Base-by-base conservation (phyloP, 768 basidiomycete species). In the Russula olivacea region DNA sequence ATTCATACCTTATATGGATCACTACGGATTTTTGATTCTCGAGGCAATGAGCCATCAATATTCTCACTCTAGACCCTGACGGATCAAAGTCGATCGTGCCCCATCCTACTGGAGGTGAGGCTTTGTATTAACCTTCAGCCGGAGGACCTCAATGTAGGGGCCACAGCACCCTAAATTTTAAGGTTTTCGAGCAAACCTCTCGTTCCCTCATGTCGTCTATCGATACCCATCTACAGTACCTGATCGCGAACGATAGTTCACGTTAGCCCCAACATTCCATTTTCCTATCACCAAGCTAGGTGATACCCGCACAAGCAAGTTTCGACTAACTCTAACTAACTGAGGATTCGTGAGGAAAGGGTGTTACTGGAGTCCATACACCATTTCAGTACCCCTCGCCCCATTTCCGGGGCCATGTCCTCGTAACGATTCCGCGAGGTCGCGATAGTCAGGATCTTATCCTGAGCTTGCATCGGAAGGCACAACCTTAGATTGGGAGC, bases 71-170 rank as follows among this genome's bases (percentile, higher is more conserved):
- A 55, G 49, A 36, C 48, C 41, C 21, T 21, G 36, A 25, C 55
- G 30, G 34, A 56, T 50, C 55, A 61, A 49, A 32, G 21, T 57
- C 55, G 55, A 57, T 57, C 43, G n/a, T 21, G 21, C 40, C 15
- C 60, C 47, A 50, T 49, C 48, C 28, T 34, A 28, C 4, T n/a
- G 8, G 8, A 51, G 12, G 38, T 23, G 38, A 50, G n/a, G n/a
- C 47, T 32, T 49, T 36, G 53, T 23, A 32, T 30, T 40, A 9
- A 12, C 34, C 14, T 38, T 23, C 38, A 38, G 12, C 38, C 4
- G 1, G 15, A 28, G 15, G 36, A 36, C 36, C 14, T 36, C 36
- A 36, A 12, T 36, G 2, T 23, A 9, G n/a, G 21, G 9, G 38
- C 34, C 49, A 59, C 50, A 32, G 12, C 21, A 43, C 50, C 40